Evolutionary conservation across 306 rosid genomes (phyloP).

Genomic region (Arachis hypogaea): DNA sequence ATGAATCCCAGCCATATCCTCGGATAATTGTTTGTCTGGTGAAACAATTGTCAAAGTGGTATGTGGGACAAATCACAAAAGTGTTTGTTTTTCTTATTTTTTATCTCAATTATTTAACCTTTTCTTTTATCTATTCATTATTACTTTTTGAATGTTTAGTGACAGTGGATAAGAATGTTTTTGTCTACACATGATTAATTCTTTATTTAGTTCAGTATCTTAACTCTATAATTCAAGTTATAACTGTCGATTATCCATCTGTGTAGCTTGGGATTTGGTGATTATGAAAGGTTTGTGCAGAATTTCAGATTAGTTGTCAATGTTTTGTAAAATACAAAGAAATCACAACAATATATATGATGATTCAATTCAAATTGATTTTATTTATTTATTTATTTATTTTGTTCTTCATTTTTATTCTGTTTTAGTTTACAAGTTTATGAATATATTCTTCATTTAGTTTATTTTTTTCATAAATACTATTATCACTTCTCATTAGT

Average conservation of each 20-base stretch:
- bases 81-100: conserved; percentile 47
- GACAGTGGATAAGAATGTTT: conserved; percentile 89
- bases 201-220: conserved; percentile 13
- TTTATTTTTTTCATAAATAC: neutral
- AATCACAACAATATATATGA: conserved; percentile 28
- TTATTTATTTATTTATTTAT: neutral
- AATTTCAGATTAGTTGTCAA: conserved; percentile 12
- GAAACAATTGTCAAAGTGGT: conserved; percentile 88
- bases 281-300: conserved; percentile 89
- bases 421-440: conserved; percentile 16
- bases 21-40: conserved; percentile 80
- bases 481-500: conserved; percentile 2
- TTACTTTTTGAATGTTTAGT: conserved; percentile 58
- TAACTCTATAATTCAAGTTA: conserved; percentile 23
- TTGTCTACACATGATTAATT: conserved; percentile 83
- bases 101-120: conserved; percentile 1
- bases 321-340: conserved; percentile 27
- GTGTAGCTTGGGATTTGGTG: conserved; percentile 97
- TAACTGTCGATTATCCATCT: conserved; percentile 27
- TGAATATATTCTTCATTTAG: conserved; percentile 20
- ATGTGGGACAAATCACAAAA: conserved; percentile 94
- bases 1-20: conserved; percentile 97
- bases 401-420: neutral
- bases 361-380: conserved; percentile 20
- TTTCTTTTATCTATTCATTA: conserved; percentile 22